Evolutionary conservation across 140 eudicot species (phyloP).

Genomic region (Flaveria floridana): DNA sequence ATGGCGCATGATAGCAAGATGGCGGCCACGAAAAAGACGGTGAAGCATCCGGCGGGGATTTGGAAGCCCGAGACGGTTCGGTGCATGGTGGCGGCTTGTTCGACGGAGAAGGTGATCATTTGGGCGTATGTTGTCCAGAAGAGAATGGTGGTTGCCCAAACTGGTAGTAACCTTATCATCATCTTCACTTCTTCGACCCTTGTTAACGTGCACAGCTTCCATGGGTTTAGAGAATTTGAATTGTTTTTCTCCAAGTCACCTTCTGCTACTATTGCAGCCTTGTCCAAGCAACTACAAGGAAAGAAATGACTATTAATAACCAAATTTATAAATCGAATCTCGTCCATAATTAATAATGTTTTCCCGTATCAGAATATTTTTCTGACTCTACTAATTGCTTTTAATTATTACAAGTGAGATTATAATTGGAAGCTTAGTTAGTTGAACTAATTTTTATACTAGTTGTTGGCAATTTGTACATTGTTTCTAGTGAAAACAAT

Average conservation of each 20-base stretch:
- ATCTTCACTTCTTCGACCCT: slow-evolving; percentile 86
- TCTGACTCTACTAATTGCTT: too few species aligned
- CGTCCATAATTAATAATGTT: neutral
- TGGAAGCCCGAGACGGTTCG: slow-evolving; percentile 58
- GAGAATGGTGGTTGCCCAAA: slow-evolving; percentile 92
- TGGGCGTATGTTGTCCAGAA: slow-evolving; percentile 94
- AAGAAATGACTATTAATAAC: neutral
- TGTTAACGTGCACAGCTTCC: slow-evolving; percentile 85
- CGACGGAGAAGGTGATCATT: slow-evolving; percentile 87
- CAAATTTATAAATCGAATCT: neutral
- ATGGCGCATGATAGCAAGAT: slow-evolving; percentile 61
- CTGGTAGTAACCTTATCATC: slow-evolving; percentile 69
- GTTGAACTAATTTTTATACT: too few species aligned
- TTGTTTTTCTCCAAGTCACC: slow-evolving; percentile 48
- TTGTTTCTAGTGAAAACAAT: too few species aligned
- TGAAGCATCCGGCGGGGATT: slow-evolving; percentile 88
- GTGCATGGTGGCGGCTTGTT: slow-evolving; percentile 86
- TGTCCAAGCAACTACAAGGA: slow-evolving; percentile 64
- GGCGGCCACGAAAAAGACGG: slow-evolving; percentile 86
- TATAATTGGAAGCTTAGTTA: too few species aligned
- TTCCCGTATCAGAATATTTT: too few species aligned
- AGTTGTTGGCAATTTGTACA: too few species aligned
- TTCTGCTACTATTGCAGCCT: slow-evolving; percentile 75
- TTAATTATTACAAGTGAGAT: too few species aligned
- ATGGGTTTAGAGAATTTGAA: slow-evolving; percentile 48